These are phyloP conservation scores for Globisporangium cylindrosporum DNA, from an alignment of 352 stramenopile species.

Conservation along the genomic window DNA sequence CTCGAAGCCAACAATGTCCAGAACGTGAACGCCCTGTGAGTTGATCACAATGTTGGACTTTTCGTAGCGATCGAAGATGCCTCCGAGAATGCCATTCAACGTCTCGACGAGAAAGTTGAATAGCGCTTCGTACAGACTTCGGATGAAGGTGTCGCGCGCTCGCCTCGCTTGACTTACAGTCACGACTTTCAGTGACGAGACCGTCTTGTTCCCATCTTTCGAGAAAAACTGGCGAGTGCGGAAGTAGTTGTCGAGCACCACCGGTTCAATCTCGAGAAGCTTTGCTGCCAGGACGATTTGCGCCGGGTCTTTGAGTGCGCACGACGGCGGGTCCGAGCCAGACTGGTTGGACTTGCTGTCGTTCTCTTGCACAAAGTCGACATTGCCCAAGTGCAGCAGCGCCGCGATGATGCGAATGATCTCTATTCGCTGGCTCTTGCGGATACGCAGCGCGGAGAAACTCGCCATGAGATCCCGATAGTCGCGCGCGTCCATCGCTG, in stretches of 20 bases:
- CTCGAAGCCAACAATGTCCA: conserved; percentile 80
- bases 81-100: conserved; percentile 75
- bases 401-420: conserved; percentile 76
- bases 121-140: conserved; percentile 73
- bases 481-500: conserved; percentile 58
- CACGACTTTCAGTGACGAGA: conserved; percentile 81
- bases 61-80: conserved; percentile 81
- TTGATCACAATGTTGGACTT: conserved; percentile 83
- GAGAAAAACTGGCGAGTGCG: conserved; percentile 79
- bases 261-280: conserved; percentile 71
- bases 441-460: conserved; percentile 74
- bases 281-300: conserved; percentile 67
- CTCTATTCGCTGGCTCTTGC: conserved; percentile 76
- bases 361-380: conserved; percentile 66
- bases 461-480: conserved; percentile 81
- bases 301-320: conserved; percentile 58
- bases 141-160: conserved; percentile 75
- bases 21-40: conserved; percentile 76
- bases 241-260: conserved; percentile 86
- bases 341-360: conserved; percentile 25
- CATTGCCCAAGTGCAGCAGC: conserved; percentile 74
- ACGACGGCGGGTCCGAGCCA: conserved; percentile 39
- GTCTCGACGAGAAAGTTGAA: conserved; percentile 81
- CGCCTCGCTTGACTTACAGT: conserved; percentile 69
- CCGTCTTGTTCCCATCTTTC: conserved; percentile 68